Evolutionary conservation across 2,329 filamentous ascomycete species (phyloP).

Genomic region (Penicillium sp.): DNA sequence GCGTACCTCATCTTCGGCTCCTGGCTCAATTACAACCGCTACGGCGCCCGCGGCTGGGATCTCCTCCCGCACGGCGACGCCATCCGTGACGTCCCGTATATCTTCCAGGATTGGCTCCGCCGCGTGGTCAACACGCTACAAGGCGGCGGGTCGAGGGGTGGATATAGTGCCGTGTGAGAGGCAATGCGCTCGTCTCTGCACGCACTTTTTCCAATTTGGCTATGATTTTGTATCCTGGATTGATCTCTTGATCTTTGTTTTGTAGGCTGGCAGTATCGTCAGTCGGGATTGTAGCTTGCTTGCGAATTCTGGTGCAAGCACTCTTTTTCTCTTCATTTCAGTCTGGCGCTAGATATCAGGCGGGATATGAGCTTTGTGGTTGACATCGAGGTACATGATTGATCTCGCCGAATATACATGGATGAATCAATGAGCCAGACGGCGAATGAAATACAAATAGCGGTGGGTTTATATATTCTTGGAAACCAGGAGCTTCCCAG

Average conservation of each 20-base stretch:
- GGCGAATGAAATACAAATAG: too few species aligned
- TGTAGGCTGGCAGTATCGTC: too few species aligned
- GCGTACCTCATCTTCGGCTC: conserved; percentile 96
- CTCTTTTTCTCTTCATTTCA: too few species aligned
- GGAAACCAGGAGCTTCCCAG: too few species aligned
- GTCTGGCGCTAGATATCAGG: too few species aligned
- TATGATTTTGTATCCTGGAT: neutral
- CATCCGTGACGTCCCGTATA: conserved; percentile 86
- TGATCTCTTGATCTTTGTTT: neutral
- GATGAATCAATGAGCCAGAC: too few species aligned
- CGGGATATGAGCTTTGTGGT: too few species aligned
- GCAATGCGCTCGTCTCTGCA: neutral
- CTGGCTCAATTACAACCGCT: conserved; percentile 98
- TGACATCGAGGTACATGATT: too few species aligned
- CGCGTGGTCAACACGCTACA: conserved; percentile 79
- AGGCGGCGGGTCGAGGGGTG: conserved; percentile 77
- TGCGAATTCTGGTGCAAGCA: too few species aligned
- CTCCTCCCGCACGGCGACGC: conserved; percentile 88
- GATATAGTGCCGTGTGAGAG: conserved; percentile 81
- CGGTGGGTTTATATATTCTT: too few species aligned
- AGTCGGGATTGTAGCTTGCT: too few species aligned
- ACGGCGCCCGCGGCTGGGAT: conserved; percentile 93
- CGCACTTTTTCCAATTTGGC: neutral
- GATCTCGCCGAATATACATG: too few species aligned
- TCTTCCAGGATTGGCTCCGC: conserved; percentile 82